These are phyloP conservation scores for Medicago ruthenica DNA, from an alignment of 306 rosid species.

Conservation along the genomic window DNA sequence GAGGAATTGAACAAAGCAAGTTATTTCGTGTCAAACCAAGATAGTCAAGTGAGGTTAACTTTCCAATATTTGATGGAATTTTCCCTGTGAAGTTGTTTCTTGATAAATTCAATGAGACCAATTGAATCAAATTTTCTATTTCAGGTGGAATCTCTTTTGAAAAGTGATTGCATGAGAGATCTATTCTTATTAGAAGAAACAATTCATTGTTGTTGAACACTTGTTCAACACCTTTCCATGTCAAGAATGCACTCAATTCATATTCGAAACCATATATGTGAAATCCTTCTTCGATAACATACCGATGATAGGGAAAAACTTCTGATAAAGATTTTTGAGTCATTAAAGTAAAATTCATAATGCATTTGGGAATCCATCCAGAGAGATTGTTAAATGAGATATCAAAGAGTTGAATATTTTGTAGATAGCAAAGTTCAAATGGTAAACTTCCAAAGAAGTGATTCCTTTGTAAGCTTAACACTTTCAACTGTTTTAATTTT, in stretches of 20 bases:
- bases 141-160: background rate
- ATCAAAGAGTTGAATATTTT: conserved; percentile 27
- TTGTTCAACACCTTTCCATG: conserved; percentile 43
- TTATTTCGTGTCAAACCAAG: background rate
- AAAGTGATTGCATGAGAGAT: background rate
- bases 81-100: background rate
- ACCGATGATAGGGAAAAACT: rapidly evolving
- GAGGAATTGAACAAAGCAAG: background rate
- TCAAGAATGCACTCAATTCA: conserved; percentile 22
- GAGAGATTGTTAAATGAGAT: conserved; percentile 29
- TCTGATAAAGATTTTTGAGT: background rate
- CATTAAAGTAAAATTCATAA: conserved; percentile 39
- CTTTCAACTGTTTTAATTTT: background rate
- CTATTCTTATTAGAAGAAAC: background rate
- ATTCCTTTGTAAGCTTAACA: conserved; percentile 31
- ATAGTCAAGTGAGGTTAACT: background rate
- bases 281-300: too few species aligned
- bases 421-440: conserved; percentile 16
- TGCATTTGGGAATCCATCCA: conserved; percentile 27
- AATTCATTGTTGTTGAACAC: background rate
- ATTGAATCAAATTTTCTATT: background rate
- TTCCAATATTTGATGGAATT: background rate
- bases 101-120: background rate
- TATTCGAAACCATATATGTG: too few species aligned
- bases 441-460: conserved; percentile 29